A percentile compares a stretch with the other conserved stretches of the same genome.
Conservation (phyloP, 164 flowering plant genomes). For the Umbellularia californica region DNA sequence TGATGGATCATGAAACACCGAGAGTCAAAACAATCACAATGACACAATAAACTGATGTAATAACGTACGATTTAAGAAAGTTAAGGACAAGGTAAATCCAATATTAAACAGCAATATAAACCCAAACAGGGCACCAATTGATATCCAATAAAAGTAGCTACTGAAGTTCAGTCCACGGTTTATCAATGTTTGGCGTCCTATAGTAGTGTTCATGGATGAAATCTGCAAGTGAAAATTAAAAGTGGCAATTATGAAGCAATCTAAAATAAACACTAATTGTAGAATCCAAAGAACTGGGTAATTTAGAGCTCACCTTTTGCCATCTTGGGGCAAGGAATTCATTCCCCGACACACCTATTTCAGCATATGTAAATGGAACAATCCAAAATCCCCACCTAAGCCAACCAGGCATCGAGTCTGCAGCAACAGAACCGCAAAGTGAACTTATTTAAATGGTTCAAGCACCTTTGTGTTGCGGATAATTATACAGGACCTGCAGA, state of each 20-base stretch:
- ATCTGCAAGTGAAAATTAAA: conserved; percentile 20
- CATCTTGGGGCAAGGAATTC: conserved; percentile 68
- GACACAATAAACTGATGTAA: background rate
- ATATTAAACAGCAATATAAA: conserved; percentile 42
- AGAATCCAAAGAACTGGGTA: background rate
- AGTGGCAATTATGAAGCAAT: conserved; percentile 2
- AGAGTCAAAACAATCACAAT: background rate
- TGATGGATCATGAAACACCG: background rate
- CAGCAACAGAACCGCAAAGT: conserved; percentile 8
- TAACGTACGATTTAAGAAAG: conserved; percentile 47
- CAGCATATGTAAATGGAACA: conserved; percentile 53
- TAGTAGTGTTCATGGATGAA: conserved; percentile 33
- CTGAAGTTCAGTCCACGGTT: conserved; percentile 47
- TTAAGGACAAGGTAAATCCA: conserved; percentile 47
- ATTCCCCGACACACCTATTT: conserved; percentile 49
- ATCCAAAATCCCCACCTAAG: conserved; percentile 64
- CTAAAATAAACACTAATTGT: background rate
- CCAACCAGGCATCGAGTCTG: conserved; percentile 69
- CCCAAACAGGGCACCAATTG: conserved; percentile 47
- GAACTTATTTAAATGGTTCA: background rate
- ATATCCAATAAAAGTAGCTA: conserved; percentile 50
- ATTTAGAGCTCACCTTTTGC: conserved; percentile 39
- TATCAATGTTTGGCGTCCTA: conserved; percentile 39
- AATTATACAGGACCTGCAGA: background rate
- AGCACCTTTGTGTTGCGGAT: background rate